These are phyloP conservation scores for Polyplosphaeria fusca DNA, from an alignment of 495 filamentous ascomycete genomes.

Conservation along the genomic window DNA sequence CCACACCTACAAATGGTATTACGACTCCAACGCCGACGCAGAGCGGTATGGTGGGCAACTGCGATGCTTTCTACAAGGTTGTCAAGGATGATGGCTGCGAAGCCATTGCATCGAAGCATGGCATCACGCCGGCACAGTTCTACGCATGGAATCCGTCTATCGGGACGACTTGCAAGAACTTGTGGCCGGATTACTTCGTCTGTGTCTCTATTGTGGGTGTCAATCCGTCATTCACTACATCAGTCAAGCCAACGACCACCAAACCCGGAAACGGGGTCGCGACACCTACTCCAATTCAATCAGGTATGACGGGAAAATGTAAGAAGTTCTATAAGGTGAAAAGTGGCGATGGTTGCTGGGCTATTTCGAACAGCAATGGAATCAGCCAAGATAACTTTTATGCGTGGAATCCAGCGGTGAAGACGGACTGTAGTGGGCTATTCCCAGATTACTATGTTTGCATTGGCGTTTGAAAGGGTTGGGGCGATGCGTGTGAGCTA, in stretches of 20 bases:
- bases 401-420: not conserved
- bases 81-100: not conserved
- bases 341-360: not conserved
- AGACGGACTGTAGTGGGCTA: not conserved
- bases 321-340: conserved; percentile 1
- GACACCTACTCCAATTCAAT: conserved; percentile 4
- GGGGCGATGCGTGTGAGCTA: too few relatives aligned
- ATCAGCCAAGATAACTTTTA: not conserved
- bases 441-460: conserved; percentile 4
- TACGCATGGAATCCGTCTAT: conserved; percentile 1
- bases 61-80: conserved; percentile 9
- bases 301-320: not conserved
- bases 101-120: not conserved
- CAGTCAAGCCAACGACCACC: not conserved
- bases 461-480: too few relatives aligned
- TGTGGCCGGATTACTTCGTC: conserved; percentile 38
- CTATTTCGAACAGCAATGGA: not conserved
- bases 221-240: not conserved
- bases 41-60: conserved; percentile 8
- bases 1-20: conserved; percentile 3
- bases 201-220: conserved; percentile 30
- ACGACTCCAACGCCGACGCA: conserved; percentile 1
- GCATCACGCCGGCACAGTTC: conserved; percentile 6
- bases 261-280: conserved; percentile 6
- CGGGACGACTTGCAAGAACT: conserved; percentile 29